Conservation (phyloP, 1,139 yeast genomes). For the Magnusiomyces suaveolens region DNA sequence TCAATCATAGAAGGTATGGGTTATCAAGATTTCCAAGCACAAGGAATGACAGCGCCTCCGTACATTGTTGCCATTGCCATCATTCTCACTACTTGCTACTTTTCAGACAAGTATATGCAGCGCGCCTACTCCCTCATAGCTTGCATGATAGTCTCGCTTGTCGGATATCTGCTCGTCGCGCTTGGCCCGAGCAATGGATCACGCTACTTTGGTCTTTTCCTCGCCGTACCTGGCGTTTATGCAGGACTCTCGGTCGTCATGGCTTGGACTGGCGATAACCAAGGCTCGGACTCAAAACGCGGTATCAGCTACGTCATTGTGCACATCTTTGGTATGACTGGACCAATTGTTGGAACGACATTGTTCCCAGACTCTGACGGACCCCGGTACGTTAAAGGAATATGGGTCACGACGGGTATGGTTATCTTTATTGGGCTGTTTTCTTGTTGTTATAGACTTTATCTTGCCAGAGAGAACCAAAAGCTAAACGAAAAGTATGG, state of each 20-base stretch:
- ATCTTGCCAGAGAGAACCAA: constrained; percentile 19
- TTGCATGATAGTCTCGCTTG: constrained; percentile 23
- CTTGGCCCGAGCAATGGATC: constrained; percentile 21
- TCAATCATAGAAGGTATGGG: constrained; percentile 26
- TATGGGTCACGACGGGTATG: constrained; percentile 25
- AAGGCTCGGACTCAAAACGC: constrained; percentile 27
- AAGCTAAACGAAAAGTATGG: constrained; percentile 24
- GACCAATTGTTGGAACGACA: constrained; percentile 29
- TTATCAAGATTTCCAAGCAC: constrained; percentile 22
- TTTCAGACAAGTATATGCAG: constrained; percentile 22
- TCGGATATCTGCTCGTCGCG: constrained; percentile 28
- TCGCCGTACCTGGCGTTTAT: constrained; percentile 29
- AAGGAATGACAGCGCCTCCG: constrained; percentile 27
- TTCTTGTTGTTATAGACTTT: constrained; percentile 19
- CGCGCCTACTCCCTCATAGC: constrained; percentile 24
- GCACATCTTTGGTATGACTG: constrained; percentile 30
- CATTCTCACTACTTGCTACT: constrained; percentile 18
- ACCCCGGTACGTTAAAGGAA: constrained; percentile 27
- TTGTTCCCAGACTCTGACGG: constrained; percentile 27
- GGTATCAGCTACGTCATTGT: constrained; percentile 27
- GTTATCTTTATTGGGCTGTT: constrained; percentile 17
- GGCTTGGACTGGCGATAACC: constrained; percentile 30
- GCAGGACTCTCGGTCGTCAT: constrained; percentile 26
- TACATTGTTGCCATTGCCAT: constrained; percentile 21
- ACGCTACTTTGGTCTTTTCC: constrained; percentile 27